These are phyloP conservation scores for Samsoniella hepiali DNA, from an alignment of 2,329 filamentous ascomycete species.

Conservation along the genomic window DNA sequence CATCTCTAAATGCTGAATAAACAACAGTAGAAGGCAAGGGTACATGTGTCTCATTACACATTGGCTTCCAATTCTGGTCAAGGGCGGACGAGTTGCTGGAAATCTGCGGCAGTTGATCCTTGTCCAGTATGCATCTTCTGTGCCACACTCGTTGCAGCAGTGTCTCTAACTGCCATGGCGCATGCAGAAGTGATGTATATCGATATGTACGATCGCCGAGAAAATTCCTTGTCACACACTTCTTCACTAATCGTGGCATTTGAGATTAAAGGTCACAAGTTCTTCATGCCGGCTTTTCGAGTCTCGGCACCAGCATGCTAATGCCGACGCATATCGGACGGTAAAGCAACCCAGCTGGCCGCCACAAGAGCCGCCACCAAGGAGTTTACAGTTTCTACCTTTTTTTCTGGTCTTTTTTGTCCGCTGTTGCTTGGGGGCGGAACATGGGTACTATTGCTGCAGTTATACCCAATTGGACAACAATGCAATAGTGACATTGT, in stretches of 20 bases:
- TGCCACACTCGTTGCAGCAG: not conserved
- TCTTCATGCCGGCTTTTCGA: not conserved
- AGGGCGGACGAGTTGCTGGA: not conserved
- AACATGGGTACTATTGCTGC: constrained; percentile 13
- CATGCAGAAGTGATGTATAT: constrained; percentile 3
- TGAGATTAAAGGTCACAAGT: not conserved
- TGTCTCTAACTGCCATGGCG: not conserved
- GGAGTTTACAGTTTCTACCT: not conserved
- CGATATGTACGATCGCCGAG: constrained; percentile 12
- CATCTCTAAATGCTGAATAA: not conserved
- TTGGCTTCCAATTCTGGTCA: not conserved
- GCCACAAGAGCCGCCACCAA: not conserved
- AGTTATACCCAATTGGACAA: not conserved
- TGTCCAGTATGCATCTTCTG: not conserved
- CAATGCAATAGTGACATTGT: constrained; percentile 1
- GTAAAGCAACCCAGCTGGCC: constrained; percentile 1
- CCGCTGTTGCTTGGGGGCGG: constrained; percentile 10
- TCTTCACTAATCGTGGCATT: not conserved
- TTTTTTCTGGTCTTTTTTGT: not conserved
- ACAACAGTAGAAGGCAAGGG: not conserved
- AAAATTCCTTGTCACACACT: not conserved
- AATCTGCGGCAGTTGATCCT: not conserved
- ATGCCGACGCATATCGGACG: constrained; percentile 1
- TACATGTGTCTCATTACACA: not conserved
- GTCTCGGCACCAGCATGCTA: not conserved